A percentile compares a stretch with the other conserved stretches of the same genome.
Conservation (phyloP, 257 asterid genomes). For the Solanum sitiens region DNA sequence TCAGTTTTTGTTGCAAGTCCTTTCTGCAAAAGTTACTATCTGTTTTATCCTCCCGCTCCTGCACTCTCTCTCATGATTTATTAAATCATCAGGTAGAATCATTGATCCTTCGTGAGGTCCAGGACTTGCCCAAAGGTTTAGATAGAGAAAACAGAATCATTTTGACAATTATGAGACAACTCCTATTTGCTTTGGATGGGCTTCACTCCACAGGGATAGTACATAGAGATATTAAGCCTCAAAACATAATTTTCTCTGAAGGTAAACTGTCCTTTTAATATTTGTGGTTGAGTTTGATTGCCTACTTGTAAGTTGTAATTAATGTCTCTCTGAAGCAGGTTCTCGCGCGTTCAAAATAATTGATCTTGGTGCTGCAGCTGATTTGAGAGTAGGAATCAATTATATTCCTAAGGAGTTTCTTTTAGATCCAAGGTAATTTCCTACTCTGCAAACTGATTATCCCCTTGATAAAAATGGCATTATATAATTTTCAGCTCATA, state of each 20-base stretch:
- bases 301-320: not conserved
- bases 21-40: not conserved
- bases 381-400: conserved; percentile 95
- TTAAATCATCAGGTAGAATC: conserved; percentile 62
- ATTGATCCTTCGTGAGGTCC: conserved; percentile 59
- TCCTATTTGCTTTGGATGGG: conserved; percentile 80
- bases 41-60: not conserved
- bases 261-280: conserved; percentile 26
- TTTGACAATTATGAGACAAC: conserved; percentile 80
- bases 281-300: not conserved
- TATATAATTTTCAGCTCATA: not conserved
- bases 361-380: conserved; percentile 98
- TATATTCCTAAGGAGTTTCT: conserved; percentile 92
- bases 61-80: not conserved
- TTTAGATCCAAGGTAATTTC: conserved; percentile 76
- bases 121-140: conserved; percentile 61
- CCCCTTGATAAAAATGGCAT: not conserved
- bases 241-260: conserved; percentile 85
- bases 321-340: conserved; percentile 27
- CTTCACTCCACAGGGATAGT: conserved; percentile 96
- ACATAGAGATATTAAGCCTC: conserved; percentile 94
- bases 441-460: not conserved
- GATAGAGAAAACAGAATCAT: conserved; percentile 89
- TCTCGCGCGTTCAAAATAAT: conserved; percentile 85
- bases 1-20: not conserved